Evolutionary conservation across 805 yeast genomes (phyloP), one percentile per base, ranked within the genome.

Genomic region (Candida schatavii): DNA sequence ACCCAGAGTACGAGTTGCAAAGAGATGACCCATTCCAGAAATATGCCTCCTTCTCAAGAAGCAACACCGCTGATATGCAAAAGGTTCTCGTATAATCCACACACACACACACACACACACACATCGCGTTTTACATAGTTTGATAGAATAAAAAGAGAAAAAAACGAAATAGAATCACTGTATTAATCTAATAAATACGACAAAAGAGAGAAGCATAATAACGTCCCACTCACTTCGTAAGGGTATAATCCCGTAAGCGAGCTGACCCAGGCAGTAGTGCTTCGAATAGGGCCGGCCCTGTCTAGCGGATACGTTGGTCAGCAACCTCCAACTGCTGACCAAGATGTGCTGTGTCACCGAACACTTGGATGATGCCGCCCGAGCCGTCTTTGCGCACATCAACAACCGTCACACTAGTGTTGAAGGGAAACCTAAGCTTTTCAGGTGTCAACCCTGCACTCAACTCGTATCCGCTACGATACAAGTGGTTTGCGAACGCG

Each of bases 331-430:
- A 69, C 45, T 71, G 75, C 15, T 76, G 75, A 9, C 85, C 85
- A 47, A 86, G 63, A 61, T 86, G 95, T 35, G 64, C 65, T 0
- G 90, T 83, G 49, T 79, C 80, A 0, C 93, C 91, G 48, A 85
- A 79, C 19, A 57, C 55, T 45, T 68, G 67, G 14, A 83, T 78
- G 0, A 57, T 55, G 19, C 80, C 85, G 27, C 10, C 27, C 13
- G 48, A 51, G 1, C 61, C 52, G 5, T 50, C 51, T 41, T 68
- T 74, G 31, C 72, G 59, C 19, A 79, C 68, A 51, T 85, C 91
- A 2, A 87, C 68, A 4, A 81, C 70, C 0, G 90, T 80, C 5
- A 87, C 73, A 4, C 90, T 82, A 1, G 95, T 85, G 58, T 87
- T 87, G 58, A 72, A 84, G 0, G 91, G 93, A 29, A 83, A 82